phyloP scores from a whole-genome alignment of 2,329 filamentous ascomycete species.

The Arthrobotrys entomopaga region DNA sequence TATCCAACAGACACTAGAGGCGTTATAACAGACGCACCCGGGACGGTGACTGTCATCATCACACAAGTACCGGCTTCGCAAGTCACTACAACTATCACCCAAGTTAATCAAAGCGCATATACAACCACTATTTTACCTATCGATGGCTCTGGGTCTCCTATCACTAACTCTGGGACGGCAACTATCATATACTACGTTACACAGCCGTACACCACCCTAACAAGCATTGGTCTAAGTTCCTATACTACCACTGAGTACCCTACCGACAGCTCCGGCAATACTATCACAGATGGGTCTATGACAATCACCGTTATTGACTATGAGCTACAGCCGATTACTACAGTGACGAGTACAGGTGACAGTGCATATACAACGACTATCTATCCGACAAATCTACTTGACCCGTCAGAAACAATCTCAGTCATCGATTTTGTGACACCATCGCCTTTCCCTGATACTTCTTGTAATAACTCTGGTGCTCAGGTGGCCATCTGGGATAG shows the following conservation, averaged over 20 bases:
- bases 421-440: background rate
- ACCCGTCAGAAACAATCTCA: background rate
- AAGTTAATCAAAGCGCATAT: background rate
- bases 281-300: background rate
- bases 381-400: background rate
- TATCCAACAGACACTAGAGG: conserved; percentile 1
- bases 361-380: background rate
- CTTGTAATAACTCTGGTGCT: background rate
- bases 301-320: background rate
- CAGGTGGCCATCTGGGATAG: background rate
- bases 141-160: background rate
- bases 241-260: background rate
- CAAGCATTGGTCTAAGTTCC: background rate
- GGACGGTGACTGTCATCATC: background rate
- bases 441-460: background rate
- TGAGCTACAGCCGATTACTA: background rate
- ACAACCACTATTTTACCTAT: background rate
- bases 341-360: background rate
- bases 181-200: background rate
- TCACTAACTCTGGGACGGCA: background rate
- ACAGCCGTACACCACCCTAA: background rate
- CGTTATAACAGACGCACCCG: background rate
- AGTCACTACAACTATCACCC: background rate
- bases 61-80: background rate
- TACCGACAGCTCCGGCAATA: background rate